Base-by-base conservation (phyloP, 202 grass and related monocot species). In the Bolboschoenoplectus hybrid region DNA sequence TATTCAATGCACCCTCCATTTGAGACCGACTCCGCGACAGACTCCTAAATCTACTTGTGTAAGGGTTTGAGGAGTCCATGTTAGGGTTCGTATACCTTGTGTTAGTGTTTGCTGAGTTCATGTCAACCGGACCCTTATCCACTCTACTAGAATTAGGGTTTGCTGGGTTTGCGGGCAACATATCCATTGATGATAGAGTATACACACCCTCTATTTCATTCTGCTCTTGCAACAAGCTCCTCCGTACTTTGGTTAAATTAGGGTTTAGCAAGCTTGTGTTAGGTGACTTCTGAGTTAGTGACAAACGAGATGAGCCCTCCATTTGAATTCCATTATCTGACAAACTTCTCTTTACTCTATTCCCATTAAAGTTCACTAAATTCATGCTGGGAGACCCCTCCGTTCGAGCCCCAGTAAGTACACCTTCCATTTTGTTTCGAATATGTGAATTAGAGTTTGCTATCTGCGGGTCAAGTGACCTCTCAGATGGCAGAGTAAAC, bases 261-360 rank as follows among this genome's bases (percentile, higher is more conserved):
- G 70, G 70, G 70, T 74, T 51, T 45, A 74, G 9, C 46, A 74
- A 50, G 46, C 46, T 77, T 38, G 12, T 71, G 45, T 82, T 82
- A 67, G n/a, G 45, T 63, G 39, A 47, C 41, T 62, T 82, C 41
- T 82, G 61, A 19, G 61, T 82, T 82, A 16, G 45, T 6, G 43
- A 67, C 46, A 41, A 6, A 57, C 34, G 63, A 41, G 81, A 51
- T 35, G 26, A 52, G 34, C 64, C 32, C 9, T 84, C 82, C 65
- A 39, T 84, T 84, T 84, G 64, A 55, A 47, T 84, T 84, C 82
- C 66, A 71, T 70, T 84, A 70, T 84, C 82, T 68, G 82, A 84
- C 45, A 84, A 84, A 84, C 82, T 84, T 34, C 82, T 69, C 46
- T 55, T 84, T 69, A 84, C 82, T 84, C 82, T 84, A 16, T 14